These are phyloP conservation scores for Backusella psychrophila DNA, from an alignment of 192 early-diverging fungal species.

Conservation along the genomic window DNA sequence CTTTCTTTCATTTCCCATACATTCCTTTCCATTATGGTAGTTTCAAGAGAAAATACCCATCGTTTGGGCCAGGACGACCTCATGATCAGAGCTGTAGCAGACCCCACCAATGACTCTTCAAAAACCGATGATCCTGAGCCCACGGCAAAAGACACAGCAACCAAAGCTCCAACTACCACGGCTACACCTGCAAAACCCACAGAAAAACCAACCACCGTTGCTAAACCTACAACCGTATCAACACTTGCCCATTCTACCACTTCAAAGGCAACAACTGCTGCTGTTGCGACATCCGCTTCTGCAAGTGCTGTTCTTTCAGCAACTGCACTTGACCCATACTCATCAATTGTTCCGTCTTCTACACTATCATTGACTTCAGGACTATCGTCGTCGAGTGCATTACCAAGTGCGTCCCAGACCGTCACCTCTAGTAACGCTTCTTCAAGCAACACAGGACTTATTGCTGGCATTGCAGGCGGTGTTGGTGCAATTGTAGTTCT, in stretches of 20 bases:
- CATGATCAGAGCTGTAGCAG: not conserved
- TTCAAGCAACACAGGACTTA: not conserved
- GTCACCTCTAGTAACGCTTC: not conserved
- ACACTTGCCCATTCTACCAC: not conserved
- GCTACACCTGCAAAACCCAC: not conserved
- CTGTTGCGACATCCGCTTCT: not conserved
- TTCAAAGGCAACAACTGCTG: not conserved
- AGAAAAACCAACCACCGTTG: not conserved
- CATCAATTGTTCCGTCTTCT: not conserved
- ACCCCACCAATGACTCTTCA: not conserved
- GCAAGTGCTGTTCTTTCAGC: not conserved
- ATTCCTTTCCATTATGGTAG: not conserved
- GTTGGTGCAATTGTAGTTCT: constrained; percentile 1
- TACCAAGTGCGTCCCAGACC: not conserved
- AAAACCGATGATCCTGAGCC: not conserved
- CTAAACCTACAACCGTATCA: not conserved
- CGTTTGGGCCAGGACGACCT: not conserved
- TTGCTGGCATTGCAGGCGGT: constrained; percentile 14
- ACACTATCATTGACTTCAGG: not conserved
- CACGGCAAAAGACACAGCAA: not conserved
- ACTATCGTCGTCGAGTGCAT: not conserved
- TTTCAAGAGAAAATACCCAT: not conserved
- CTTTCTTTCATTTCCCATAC: not conserved
- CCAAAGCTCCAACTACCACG: not conserved
- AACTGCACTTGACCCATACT: not conserved